A percentile compares a stretch with the other conserved stretches of the same genome.
Conservation (phyloP, 352 stramenopile genomes). For the Pythium myriotylum region DNA sequence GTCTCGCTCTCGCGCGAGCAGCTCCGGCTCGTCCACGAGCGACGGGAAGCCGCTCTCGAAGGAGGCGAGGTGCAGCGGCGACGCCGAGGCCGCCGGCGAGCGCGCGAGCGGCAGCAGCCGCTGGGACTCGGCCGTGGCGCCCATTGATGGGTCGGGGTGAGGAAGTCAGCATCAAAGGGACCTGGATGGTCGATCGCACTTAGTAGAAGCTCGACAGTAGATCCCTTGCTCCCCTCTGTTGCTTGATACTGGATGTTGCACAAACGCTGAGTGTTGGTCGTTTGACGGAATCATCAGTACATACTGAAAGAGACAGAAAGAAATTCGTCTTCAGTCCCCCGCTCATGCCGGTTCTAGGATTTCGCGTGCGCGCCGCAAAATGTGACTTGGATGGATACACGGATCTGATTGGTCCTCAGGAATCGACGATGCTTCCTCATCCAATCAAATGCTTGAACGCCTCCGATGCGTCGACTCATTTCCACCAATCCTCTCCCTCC, state of each 20-base stretch:
- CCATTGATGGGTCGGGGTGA: no score
- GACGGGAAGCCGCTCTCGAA: conserved; percentile 31
- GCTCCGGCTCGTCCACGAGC: conserved; percentile 27
- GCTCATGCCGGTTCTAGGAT: conserved; percentile 29
- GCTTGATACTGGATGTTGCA: not conserved
- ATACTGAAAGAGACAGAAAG: conserved; percentile 4
- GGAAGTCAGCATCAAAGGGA: not conserved
- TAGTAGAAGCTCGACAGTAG: not conserved
- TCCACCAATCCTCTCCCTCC: not conserved
- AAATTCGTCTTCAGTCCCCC: no score
- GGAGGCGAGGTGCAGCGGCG: conserved; percentile 18
- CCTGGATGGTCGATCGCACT: conserved; percentile 13
- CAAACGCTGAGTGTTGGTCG: conserved; percentile 12
- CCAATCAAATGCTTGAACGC: conserved; percentile 19
- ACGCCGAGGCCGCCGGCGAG: conserved; percentile 9
- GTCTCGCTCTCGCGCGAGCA: conserved; percentile 4
- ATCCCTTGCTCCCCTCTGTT: not conserved
- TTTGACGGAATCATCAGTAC: not conserved
- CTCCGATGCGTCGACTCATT: conserved; percentile 21
- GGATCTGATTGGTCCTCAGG: conserved; percentile 14
- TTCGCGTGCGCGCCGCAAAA: conserved; percentile 7
- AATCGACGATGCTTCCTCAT: conserved; percentile 6
- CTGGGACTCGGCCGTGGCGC: conserved; percentile 10
- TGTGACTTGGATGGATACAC: conserved; percentile 34
- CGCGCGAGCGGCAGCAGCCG: conserved; percentile 18